Conservation (phyloP, 1,139 yeast genomes). For the Saccharomyces hybrid region DNA sequence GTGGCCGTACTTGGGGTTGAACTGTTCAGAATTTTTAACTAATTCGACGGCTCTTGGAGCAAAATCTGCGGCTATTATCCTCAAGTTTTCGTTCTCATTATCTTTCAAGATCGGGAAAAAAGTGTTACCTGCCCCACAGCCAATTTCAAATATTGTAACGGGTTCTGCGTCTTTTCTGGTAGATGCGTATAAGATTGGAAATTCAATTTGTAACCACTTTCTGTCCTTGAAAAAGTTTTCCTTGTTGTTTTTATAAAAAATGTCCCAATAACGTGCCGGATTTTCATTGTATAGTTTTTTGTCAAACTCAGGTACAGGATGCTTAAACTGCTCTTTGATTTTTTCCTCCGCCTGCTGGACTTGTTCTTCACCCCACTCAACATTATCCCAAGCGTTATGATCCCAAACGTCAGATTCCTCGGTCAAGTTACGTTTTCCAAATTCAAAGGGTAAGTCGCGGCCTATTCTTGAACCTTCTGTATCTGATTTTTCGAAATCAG, state of each 20-base stretch:
- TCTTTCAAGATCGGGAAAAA: conserved; percentile 80
- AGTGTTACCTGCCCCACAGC: conserved; percentile 98
- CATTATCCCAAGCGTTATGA: conserved; percentile 97
- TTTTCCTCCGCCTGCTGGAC: conserved; percentile 63
- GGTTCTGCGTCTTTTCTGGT: conserved; percentile 65
- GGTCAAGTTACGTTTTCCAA: conserved; percentile 75
- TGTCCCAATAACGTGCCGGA: conserved; percentile 95
- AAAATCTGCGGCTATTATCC: conserved; percentile 81
- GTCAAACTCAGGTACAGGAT: conserved; percentile 82
- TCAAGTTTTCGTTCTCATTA: conserved; percentile 69
- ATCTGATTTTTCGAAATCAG: background rate
- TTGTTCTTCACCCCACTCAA: conserved; percentile 95
- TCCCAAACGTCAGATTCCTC: conserved; percentile 78
- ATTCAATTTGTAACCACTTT: conserved; percentile 92
- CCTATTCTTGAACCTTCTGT: conserved; percentile 47
- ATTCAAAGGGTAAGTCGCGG: conserved; percentile 82
- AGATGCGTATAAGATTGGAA: conserved; percentile 74
- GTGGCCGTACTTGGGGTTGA: conserved; percentile 56
- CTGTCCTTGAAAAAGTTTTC: conserved; percentile 95
- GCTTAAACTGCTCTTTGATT: conserved; percentile 65
- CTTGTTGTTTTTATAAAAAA: conserved; percentile 79
- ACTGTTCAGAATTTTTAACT: conserved; percentile 57
- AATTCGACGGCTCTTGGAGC: conserved; percentile 84
- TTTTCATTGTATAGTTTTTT: conserved; percentile 67
- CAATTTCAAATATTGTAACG: conserved; percentile 75